Base-by-base conservation (phyloP, 148 eudicot species). In the Amaranthus cruentus region DNA sequence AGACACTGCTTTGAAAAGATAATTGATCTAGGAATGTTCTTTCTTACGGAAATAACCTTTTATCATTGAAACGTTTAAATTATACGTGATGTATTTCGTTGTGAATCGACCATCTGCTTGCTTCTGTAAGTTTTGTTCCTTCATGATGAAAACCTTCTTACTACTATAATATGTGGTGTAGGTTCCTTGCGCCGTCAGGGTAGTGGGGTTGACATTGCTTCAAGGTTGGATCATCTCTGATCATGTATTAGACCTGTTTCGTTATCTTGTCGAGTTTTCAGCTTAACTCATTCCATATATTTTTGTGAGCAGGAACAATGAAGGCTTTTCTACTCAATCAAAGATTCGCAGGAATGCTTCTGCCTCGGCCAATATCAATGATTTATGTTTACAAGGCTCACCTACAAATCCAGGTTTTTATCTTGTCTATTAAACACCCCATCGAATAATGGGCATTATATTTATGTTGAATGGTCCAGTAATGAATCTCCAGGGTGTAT, bases 281-380 rank as follows among this genome's bases (percentile, higher is more conserved):
- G 78, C 4, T 8, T 3, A 4, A 6, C 61, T 62, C 14, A 69
- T 64, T 48, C 71, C 47, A 18, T 67, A 50, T 74, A 18, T 12
- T 14, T 43, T 43, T 50, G 61, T 61, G 74, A 58, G 53, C 90
- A 89, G 92, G 77, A 88, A 79, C 61, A 53, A 67, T 57, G 98
- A 89, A 63, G 85, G 87, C 70, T 81, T 83, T 53, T 75, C 80
- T 53, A 82, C 82, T 75, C 79, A 82, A 75, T 77, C 92, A 72
- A 88, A 85, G 85, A 86, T 93, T 68, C 90, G 92, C 10, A 86
- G 91, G 82, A 86, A 88, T 76, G 85, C 89, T 74, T 93, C 97
- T 79, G 89, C 86, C 21, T 69, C 95, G 4, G 87, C 95, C 75
- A 89, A 76, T 78, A 62, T 93, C 55, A 72, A 81, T 82, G 83